These are phyloP conservation scores for Turritis glabra DNA, from an alignment of 345 rosid species.

Conservation along the genomic window DNA sequence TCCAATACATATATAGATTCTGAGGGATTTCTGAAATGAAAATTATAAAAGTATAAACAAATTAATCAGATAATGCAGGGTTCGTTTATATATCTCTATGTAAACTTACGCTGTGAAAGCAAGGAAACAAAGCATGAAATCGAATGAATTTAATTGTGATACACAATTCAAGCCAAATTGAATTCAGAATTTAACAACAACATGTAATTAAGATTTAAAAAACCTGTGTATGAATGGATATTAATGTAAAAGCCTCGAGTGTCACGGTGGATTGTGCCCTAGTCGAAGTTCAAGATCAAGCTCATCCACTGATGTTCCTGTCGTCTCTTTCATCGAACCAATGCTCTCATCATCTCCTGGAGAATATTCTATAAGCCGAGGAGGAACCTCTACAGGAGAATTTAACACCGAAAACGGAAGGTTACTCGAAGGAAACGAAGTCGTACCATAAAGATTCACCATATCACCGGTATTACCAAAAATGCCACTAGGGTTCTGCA, in stretches of 20 bases:
- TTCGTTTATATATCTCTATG: neutral
- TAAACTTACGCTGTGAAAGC: slow-evolving; percentile 16
- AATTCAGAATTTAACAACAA: slow-evolving; percentile 23
- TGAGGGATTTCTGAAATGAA: neutral
- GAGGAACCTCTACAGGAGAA: slow-evolving; percentile 36
- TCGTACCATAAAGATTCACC: slow-evolving; percentile 28
- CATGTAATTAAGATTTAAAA: slow-evolving; percentile 17
- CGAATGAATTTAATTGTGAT: slow-evolving; percentile 18
- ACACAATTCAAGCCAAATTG: slow-evolving; percentile 26
- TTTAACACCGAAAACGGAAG: slow-evolving; percentile 32
- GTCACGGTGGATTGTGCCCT: slow-evolving; percentile 51
- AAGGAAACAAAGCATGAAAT: slow-evolving; percentile 22
- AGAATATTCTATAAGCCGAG: slow-evolving; percentile 18
- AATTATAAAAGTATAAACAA: neutral
- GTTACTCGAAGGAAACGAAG: slow-evolving; percentile 52
- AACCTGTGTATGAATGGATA: slow-evolving; percentile 30
- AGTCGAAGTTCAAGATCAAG: slow-evolving; percentile 91
- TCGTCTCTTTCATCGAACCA: slow-evolving; percentile 32
- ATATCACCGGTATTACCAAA: slow-evolving; percentile 39
- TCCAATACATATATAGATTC: neutral
- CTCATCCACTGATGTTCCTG: slow-evolving; percentile 54
- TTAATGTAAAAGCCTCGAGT: slow-evolving; percentile 8
- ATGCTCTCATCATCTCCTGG: slow-evolving; percentile 32
- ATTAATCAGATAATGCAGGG: neutral
- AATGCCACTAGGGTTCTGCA: slow-evolving; percentile 54